Evolutionary conservation across 202 grass and related monocot species (phyloP), one percentile per base, ranked within the genome.

Genomic region (Eragrostis tef): DNA sequence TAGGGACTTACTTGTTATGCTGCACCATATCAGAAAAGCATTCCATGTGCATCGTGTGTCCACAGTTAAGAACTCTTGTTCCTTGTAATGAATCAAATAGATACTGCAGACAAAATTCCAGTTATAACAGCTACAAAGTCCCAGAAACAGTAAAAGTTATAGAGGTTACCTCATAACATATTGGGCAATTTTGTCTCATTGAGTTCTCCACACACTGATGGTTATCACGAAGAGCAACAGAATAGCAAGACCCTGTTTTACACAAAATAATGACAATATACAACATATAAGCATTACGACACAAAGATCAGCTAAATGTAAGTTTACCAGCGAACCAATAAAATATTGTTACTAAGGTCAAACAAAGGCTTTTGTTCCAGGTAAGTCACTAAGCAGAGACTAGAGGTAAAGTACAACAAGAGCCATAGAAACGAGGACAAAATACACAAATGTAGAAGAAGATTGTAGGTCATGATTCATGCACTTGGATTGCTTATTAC

Each of bases 31-130:
- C 90, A 52, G 0, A 2, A 78, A 88, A 94, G 78, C 96, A 99
- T 22, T 93, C 85, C 64, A 43, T 57, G 84, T 99, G 96, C 81
- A 99, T 95, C 5, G 96, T 99, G 75, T 99, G 96, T 71, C 96
- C 96, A 70, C 96, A 99, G 48, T 85, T 60, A 57, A 99, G 89
- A 87, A 99, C 89, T 34, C 80, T 89, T 81, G 89, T 99, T 26
- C 79, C 93, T 93, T 91, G 86, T 67, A 96, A 80, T 45, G 96
- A 99, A 86, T 99, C 96, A 81, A 99, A 99, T 73, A 99, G 90
- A 87, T 96, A 99, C 96, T 99, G 89, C 84, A 88, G 63, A 73
- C 39, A 29, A 82, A 78, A 6, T 81, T 64, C 34, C 27, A 57
- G 66, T 71, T 91, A 86, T 27, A 81, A 83, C 24, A 74, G 49